Evolutionary conservation across 208 protist genomes (phyloP), one percentile per base, ranked within the genome.

Genomic region (Herpetomonas muscarum): DNA sequence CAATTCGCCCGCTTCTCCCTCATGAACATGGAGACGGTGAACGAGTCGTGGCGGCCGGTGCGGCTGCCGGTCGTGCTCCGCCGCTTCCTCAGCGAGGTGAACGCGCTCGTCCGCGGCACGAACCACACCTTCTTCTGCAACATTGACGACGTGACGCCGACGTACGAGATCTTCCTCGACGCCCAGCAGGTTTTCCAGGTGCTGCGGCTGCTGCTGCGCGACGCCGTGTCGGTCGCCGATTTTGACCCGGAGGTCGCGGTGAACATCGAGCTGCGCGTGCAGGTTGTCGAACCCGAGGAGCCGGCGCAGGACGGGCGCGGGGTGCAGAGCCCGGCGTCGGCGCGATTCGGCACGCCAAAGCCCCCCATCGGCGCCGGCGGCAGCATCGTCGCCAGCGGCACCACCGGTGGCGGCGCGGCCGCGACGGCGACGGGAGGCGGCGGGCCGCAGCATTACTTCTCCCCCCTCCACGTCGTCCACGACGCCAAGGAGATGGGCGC

Each of bases 11-110:
- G 72, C n/a, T 76, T 91, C 42, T 80, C 84, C 29, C 50, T 61
- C 62, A 64, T 92, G 22, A 94, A 87, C 65, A 79, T 85, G 77
- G 81, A 92, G n/a, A 70, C 63, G 25, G 74, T 91, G 47, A 76
- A 76, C 28, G 74, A 90, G 58, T 67, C 63, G 42, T 92, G 81
- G 85, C 81, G 79, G 9, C 82, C 88, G 28, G 64, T 87, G 46
- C 73, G 70, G n/a, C 45, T 92, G 19, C 67, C 65, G 3, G 55
- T 69, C 39, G 44, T 90, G 31, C 50, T 90, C 9, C 65, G 74
- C 13, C 71, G 73, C 36, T 89, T 94, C 58, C 36, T 67, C 3
- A 21, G 60, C n/a, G 77, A 91, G 48, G 69, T 73, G 22, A 55
- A 48, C 15, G 32, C 52, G 1, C 48, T 77, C 7, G 67, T 76